Evolutionary conservation across 225 moss, liverwort and hornwort species (phyloP), one percentile per base, ranked within the genome.

Genomic region (Rhytidiadelphus loreus): DNA sequence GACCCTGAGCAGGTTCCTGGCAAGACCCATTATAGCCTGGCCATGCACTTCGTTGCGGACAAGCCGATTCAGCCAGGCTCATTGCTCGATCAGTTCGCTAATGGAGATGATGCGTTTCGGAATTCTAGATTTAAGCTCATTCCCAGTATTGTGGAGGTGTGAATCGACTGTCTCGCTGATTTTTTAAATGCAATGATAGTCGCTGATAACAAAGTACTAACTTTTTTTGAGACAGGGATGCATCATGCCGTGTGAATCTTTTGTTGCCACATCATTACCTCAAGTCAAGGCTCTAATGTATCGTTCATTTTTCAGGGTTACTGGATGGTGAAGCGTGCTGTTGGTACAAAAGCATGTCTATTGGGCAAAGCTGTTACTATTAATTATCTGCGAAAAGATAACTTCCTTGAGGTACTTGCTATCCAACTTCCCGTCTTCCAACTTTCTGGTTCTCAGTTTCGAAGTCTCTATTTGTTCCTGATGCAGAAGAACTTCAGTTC

Each of bases 251-350:
- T 23, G n/a, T 64, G 57, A 48, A 63, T 88, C 48, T 80, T 83
- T 50, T 6, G 29, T n/a, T 66, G 41, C 22, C 35, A 13, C 30
- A 65, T 22, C 60, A 76, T 82, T 22, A 74, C 13, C 23, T 28
- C 20, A 46, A 55, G 61, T 41, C 58, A 21, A 63, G 50, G 16
- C 23, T 58, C 13, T 66, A n/a, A 62, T 61, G 14, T 32, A 43
- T 63, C 21, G 33, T 63, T 84, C 33, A 76, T 35, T 86, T 80
- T 90, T 72, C 89, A 96, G 96, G 96, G 96, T 68, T 96, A 96
- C 80, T 96, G 96, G 96, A 93, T 96, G 93, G 96, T 96, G 60
- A 96, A 96, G 86, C 95, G 96, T 83, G 96, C 96, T 77, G 96
- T 96, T 64, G 96, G 96, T 57, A 96, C 96, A 44, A 96, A 96